Percentiles rank a stretch among this genome's conserved stretches.
Conservation (phyloP, 352 stramenopile species). For the Pythium aristosporum region DNA sequence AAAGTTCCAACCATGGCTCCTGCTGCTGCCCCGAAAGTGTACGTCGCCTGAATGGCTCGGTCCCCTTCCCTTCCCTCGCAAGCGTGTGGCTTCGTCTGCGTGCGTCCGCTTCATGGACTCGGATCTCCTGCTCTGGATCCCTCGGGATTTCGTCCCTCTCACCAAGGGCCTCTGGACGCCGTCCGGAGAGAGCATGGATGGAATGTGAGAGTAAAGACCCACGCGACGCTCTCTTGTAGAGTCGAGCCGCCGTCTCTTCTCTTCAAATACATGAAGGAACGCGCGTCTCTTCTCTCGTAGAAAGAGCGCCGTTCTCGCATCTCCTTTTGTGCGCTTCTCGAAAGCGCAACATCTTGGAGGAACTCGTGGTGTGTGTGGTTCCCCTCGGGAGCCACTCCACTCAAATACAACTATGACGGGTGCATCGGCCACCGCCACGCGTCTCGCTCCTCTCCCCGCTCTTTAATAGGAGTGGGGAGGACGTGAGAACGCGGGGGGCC, state of each 20-base stretch:
- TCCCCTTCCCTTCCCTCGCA: neutral
- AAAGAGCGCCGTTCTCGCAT: constrained; percentile 38
- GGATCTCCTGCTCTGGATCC: constrained; percentile 25
- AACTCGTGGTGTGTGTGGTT: constrained; percentile 76
- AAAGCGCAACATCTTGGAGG: constrained; percentile 69
- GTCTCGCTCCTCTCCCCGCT: neutral
- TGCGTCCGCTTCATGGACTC: constrained; percentile 28
- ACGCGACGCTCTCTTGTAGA: neutral
- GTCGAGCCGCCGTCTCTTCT: constrained; percentile 52
- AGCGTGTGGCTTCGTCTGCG: constrained; percentile 9
- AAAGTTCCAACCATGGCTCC: constrained; percentile 80
- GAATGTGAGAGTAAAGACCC: constrained; percentile 85
- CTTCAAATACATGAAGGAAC: constrained; percentile 82
- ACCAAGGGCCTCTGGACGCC: neutral
- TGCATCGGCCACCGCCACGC: constrained; percentile 41
- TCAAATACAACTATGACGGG: constrained; percentile 88
- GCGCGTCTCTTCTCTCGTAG: neutral
- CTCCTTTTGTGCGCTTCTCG: constrained; percentile 66
- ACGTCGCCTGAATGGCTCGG: constrained; percentile 34
- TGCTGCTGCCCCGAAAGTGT: constrained; percentile 73
- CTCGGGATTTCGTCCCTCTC: constrained; percentile 2
- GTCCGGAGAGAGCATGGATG: constrained; percentile 43
- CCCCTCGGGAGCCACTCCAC: constrained; percentile 55
- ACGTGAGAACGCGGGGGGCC: neutral
- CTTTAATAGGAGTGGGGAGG: neutral